Conservation (phyloP, 1,284 basidiomycete genomes). For the Cystobasidiaceae sp. region DNA sequence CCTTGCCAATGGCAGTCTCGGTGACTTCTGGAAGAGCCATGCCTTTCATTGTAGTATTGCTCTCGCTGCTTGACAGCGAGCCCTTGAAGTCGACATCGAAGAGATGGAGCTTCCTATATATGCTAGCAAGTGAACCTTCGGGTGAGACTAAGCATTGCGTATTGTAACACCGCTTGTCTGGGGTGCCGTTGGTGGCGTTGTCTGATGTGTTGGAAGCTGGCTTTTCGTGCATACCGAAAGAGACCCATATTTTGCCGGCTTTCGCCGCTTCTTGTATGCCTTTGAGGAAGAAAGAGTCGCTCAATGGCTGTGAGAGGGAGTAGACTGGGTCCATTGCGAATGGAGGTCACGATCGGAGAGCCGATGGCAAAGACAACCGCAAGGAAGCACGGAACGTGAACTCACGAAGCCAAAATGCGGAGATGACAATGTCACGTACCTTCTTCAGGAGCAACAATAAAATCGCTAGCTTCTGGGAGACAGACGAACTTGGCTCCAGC, state of each 20-base stretch:
- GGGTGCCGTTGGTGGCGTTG: slow-evolving; percentile 11
- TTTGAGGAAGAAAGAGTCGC: slow-evolving; percentile 43
- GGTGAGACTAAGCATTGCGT: slow-evolving; percentile 51
- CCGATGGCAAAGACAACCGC: background rate
- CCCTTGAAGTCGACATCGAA: slow-evolving; percentile 52
- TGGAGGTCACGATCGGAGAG: slow-evolving; percentile 3
- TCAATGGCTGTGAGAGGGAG: slow-evolving; percentile 40
- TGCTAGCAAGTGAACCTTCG: slow-evolving; percentile 44
- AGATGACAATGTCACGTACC: slow-evolving; percentile 40
- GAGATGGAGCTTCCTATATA: slow-evolving; percentile 48
- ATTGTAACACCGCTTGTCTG: slow-evolving; percentile 49
- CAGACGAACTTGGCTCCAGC: slow-evolving; percentile 50
- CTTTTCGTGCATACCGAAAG: slow-evolving; percentile 52
- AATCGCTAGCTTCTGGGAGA: slow-evolving; percentile 54
- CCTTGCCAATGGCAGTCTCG: slow-evolving; percentile 46
- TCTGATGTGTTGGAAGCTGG: slow-evolving; percentile 38
- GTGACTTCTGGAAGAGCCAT: slow-evolving; percentile 44
- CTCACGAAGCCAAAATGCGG: slow-evolving; percentile 42
- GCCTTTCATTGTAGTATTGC: slow-evolving; percentile 48
- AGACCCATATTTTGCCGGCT: slow-evolving; percentile 48
- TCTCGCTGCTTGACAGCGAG: slow-evolving; percentile 43
- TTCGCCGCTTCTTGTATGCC: slow-evolving; percentile 48
- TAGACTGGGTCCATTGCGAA: slow-evolving; percentile 32
- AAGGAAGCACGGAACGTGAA: slow-evolving; percentile 40
- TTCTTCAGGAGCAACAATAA: slow-evolving; percentile 49